phyloP scores from a whole-genome alignment of 176 grass and related monocot genomes.

The Thinopyrum elongatum region DNA sequence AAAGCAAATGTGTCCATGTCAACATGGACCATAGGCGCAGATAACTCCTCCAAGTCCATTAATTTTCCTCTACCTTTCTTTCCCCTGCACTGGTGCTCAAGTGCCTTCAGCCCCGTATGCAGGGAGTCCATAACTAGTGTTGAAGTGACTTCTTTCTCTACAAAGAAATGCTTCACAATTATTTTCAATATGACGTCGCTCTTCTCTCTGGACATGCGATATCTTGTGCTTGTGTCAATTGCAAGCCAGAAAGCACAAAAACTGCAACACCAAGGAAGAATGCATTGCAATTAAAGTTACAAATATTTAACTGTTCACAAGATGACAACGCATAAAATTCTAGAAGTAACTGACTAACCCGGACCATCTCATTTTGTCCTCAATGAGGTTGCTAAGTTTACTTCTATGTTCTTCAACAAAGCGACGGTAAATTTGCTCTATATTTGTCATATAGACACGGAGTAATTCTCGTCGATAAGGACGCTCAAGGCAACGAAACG shows the following conservation, averaged over 20 bases:
- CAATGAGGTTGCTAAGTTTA: conserved; percentile 71
- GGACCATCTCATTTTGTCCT: conserved; percentile 85
- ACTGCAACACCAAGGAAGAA: conserved; percentile 55
- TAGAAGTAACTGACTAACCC: conserved; percentile 49
- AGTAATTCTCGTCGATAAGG: conserved; percentile 83
- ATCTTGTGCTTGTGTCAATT: conserved; percentile 50
- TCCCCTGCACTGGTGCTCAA: conserved; percentile 60
- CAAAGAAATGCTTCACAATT: conserved; percentile 78
- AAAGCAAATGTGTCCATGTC: conserved; percentile 81
- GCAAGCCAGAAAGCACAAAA: conserved; percentile 79
- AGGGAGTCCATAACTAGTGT: conserved; percentile 89
- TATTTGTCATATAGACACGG: conserved; percentile 74
- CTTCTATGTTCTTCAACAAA: conserved; percentile 73
- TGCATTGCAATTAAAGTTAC: conserved; percentile 1
- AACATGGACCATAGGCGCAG: conserved; percentile 62
- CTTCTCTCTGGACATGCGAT: conserved; percentile 75
- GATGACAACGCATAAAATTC: neutral
- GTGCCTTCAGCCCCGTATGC: conserved; percentile 68
- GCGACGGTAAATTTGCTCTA: conserved; percentile 84
- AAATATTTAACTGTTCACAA: neutral
- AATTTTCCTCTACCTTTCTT: conserved; percentile 56
- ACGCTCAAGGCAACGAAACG: conserved; percentile 77
- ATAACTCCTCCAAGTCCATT: conserved; percentile 52
- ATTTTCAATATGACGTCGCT: conserved; percentile 66
- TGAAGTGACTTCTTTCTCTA: conserved; percentile 87